Percentiles rank a stretch among this genome's conserved stretches.
phyloP scores from a whole-genome alignment of 257 asterid species.

The Lycium barbarum region DNA sequence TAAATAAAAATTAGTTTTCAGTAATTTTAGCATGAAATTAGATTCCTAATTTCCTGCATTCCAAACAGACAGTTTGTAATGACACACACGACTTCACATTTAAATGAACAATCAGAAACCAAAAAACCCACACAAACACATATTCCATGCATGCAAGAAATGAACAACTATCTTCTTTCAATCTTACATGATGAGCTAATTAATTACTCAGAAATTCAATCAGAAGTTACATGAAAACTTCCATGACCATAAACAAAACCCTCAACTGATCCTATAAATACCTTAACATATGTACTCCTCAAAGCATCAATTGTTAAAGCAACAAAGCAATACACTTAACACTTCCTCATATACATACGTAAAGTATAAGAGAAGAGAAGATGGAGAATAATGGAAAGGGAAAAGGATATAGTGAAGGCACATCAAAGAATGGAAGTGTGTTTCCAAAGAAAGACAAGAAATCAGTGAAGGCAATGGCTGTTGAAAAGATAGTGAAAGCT shows the following conservation, averaged over 20 bases:
- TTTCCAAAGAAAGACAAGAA: not conserved
- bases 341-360: not conserved
- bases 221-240: not conserved
- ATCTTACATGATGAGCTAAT: not conserved
- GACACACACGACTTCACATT: no score
- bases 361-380: not conserved
- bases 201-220: not conserved
- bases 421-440: not conserved
- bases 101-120: no score
- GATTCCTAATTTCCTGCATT: no score
- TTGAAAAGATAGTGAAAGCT: not conserved
- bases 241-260: not conserved
- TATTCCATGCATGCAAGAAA: not conserved
- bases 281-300: not conserved
- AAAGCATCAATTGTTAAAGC: not conserved
- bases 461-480: not conserved
- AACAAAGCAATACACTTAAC: not conserved
- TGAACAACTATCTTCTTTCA: not conserved
- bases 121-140: not conserved
- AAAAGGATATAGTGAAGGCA: not conserved
- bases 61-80: not conserved
- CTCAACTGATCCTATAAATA: not conserved
- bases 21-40: not conserved
- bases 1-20: no score
- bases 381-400: not conserved